Evolutionary conservation across 1,139 yeast species (phyloP).

Genomic region (Nadsonia commutata): DNA sequence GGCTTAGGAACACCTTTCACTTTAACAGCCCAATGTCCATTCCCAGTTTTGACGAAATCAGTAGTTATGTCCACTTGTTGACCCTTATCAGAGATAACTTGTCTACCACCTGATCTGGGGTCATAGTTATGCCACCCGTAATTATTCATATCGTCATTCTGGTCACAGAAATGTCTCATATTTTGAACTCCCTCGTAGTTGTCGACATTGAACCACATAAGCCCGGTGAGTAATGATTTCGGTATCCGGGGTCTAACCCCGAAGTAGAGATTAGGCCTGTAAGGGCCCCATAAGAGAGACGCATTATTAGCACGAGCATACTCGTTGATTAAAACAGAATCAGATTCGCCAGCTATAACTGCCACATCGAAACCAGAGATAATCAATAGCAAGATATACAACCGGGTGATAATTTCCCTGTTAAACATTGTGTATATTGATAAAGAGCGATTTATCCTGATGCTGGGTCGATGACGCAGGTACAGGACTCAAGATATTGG

Average conservation of each 20-base stretch:
- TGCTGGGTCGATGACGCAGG: too few relatives aligned
- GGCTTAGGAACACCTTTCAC: conserved; percentile 45
- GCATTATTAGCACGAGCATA: conserved; percentile 25
- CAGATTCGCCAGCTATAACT: background rate
- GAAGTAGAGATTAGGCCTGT: conserved; percentile 71
- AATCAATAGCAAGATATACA: background rate
- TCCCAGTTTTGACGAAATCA: conserved; percentile 57
- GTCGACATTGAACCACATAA: conserved; percentile 79
- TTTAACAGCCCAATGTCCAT: conserved; percentile 60
- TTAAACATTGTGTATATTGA: too few relatives aligned
- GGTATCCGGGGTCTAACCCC: conserved; percentile 70
- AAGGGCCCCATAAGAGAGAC: conserved; percentile 79
- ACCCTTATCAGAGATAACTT: conserved; percentile 53
- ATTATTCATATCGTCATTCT: conserved; percentile 50
- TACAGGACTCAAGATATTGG: too few relatives aligned
- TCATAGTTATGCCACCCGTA: conserved; percentile 85
- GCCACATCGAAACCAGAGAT: background rate
- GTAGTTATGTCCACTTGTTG: conserved; percentile 49
- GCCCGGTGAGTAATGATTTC: conserved; percentile 63
- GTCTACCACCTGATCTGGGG: conserved; percentile 77
- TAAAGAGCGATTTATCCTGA: too few relatives aligned
- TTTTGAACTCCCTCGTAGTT: conserved; percentile 39
- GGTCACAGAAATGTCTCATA: conserved; percentile 72
- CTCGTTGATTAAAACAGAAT: conserved; percentile 11
- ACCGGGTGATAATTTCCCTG: too few relatives aligned